Base-by-base conservation (phyloP, 352 stramenopile genomes). In the Phytophthora quininea region DNA sequence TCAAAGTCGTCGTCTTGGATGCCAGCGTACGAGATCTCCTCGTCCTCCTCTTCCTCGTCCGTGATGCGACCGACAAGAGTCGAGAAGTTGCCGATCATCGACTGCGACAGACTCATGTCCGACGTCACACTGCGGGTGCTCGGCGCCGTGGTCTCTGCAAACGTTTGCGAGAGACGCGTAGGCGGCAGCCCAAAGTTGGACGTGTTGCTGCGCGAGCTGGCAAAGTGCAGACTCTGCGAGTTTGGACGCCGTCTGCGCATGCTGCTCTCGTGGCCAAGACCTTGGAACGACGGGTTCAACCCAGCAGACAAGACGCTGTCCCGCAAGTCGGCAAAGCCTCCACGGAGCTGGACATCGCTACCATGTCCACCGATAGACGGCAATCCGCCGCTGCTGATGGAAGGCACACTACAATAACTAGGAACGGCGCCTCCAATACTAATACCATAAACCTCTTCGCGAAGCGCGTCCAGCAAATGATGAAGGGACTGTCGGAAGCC, bases 51-150 rank as follows among this genome's bases (percentile, higher is more conserved):
- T 4, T 86, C 52, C 45, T 93, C 84, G 60, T 93, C 85, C 19
- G 79, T 84, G 62, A 91, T 79, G 0, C 78, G 67, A 1, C 81
- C 74, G 32, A 91, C 82, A 6, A 91, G 54, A 14, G 80, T 77
- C 45, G 85, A 89, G 58, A 92, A 93, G 38, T 86, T 93, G 15
- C 82, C 83, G 24, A 91, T 74, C 76, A 93, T 91, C 7, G 85
- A 82, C 42, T 88, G 74, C 8, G 84, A 85, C 6, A 93, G 62
- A 62, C 85, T 92, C 80, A 84, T 87, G 52, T 91, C 85, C 3
- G 79, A 84, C 46, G 79, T 60, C 47, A 81, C 52, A 43, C 73
- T 76, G 15, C 79, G 74, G 11, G 76, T 75, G 19, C 58, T 47
- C 8, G 61, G 62, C 9, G 63, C 58, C 10, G 60, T 74, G 5